A percentile compares a stretch with the other conserved stretches of the same genome.
These are phyloP conservation scores for Dendrocalamus sinicus DNA, from an alignment of 176 grass and related monocot species.

Conservation along the genomic window DNA sequence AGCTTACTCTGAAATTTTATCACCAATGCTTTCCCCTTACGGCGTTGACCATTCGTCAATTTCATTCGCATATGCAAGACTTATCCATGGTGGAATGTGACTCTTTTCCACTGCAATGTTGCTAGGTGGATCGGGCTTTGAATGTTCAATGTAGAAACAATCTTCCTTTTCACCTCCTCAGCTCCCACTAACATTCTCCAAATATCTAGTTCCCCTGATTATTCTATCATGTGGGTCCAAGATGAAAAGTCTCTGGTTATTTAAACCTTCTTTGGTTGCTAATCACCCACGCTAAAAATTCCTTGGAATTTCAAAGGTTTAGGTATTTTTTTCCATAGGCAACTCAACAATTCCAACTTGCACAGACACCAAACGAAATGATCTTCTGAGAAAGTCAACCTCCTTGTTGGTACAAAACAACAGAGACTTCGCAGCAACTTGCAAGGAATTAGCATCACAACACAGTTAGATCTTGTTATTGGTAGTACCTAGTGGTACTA, in stretches of 20 bases:
- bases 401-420: conserved; percentile 11
- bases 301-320: background rate
- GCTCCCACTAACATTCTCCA: conserved; percentile 36
- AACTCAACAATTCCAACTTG: conserved; percentile 1
- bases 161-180: conserved; percentile 27
- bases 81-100: conserved; percentile 47
- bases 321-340: background rate
- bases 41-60: conserved; percentile 21
- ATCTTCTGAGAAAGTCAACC: conserved; percentile 39
- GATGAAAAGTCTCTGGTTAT: background rate
- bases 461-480: conserved; percentile 33
- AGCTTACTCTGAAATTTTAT: background rate
- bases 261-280: background rate
- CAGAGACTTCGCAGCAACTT: conserved; percentile 16
- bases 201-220: conserved; percentile 2
- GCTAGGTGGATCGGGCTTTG: conserved; percentile 41
- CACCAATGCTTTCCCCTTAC: background rate
- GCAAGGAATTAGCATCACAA: conserved; percentile 1
- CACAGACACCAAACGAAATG: conserved; percentile 37
- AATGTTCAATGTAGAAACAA: conserved; percentile 31
- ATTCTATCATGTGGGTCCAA: conserved; percentile 9
- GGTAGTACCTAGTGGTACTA: conserved; percentile 9
- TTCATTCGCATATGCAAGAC: conserved; percentile 1
- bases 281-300: conserved; percentile 16
- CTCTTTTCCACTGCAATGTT: conserved; percentile 25